A percentile compares a stretch with the other conserved stretches of the same genome.
Evolutionary conservation across 495 filamentous ascomycete species (phyloP).

Genomic region (Podospora pseudoanserina): DNA sequence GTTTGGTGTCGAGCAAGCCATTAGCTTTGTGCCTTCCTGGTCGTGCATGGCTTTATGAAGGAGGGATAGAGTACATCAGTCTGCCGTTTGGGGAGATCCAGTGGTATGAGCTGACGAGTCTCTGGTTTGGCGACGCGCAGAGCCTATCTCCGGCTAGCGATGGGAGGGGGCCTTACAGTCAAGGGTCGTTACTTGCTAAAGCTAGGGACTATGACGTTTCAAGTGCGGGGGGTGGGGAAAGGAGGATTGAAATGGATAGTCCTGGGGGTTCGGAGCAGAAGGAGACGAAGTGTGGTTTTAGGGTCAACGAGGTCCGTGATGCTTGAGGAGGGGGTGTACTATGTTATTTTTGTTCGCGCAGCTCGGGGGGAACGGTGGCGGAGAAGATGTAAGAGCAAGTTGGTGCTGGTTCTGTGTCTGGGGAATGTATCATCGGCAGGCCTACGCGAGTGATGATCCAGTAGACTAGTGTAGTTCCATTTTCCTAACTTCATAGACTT

Average conservation of each 20-base stretch:
- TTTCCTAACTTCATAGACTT: no score
- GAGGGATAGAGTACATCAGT: conserved; percentile 22
- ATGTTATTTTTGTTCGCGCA: not conserved
- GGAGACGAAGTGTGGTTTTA: not conserved
- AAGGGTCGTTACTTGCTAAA: not conserved
- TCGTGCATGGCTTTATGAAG: conserved; percentile 28
- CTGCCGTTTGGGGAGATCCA: conserved; percentile 11
- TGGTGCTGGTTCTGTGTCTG: conserved; percentile 5
- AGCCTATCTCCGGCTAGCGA: not conserved
- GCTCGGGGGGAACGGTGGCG: not conserved
- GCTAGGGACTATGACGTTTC: conserved; percentile 1
- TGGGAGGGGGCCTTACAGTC: not conserved
- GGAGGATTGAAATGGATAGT: not conserved
- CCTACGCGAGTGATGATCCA: not conserved
- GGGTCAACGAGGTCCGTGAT: not conserved
- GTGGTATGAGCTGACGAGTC: conserved; percentile 18
- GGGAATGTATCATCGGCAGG: not conserved
- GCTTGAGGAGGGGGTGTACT: not conserved
- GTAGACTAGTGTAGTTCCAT: not conserved
- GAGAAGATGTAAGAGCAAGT: conserved; percentile 4
- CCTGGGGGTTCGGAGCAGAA: not conserved
- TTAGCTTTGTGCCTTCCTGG: conserved; percentile 12
- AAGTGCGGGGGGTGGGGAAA: not conserved
- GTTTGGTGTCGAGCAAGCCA: conserved; percentile 12
- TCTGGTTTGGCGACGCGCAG: not conserved